Conservation (phyloP, 1,139 yeast species). For the Candida buenavistaensis region DNA sequence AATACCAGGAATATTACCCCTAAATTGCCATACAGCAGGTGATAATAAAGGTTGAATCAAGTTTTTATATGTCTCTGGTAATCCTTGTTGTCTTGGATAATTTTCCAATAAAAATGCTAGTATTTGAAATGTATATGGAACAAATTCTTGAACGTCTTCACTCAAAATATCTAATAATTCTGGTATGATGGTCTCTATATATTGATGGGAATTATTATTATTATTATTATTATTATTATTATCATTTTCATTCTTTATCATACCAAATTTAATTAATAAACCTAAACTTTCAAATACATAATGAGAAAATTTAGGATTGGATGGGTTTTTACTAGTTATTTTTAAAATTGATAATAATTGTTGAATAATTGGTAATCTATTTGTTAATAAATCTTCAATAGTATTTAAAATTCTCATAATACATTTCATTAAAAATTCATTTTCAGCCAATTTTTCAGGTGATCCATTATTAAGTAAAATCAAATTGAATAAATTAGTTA, state of each 20-base stretch:
- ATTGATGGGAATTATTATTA: conserved; percentile 39
- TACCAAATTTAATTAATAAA: conserved; percentile 61
- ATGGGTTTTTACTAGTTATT: conserved; percentile 82
- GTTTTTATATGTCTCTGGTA: conserved; percentile 66
- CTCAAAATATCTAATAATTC: conserved; percentile 66
- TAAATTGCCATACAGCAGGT: conserved; percentile 88
- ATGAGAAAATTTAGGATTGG: conserved; percentile 92
- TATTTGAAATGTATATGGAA: conserved; percentile 89
- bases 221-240: conserved; percentile 15
- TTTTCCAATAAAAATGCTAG: conserved; percentile 74
- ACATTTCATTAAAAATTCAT: conserved; percentile 88
- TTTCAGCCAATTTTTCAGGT: conserved; percentile 93
- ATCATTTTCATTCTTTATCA: no score
- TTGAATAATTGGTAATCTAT: conserved; percentile 49
- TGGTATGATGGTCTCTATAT: conserved; percentile 64
- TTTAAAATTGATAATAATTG: conserved; percentile 71
- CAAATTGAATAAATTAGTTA: conserved; percentile 65
- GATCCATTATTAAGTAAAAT: conserved; percentile 59
- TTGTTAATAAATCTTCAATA: conserved; percentile 58
- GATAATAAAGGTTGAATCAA: conserved; percentile 80
- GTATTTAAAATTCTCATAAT: conserved; percentile 81
- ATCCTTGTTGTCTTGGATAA: conserved; percentile 46
- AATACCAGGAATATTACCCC: conserved; percentile 92
- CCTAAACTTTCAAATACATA: conserved; percentile 88
- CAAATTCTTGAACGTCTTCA: conserved; percentile 89